Base-by-base conservation (phyloP, 2,329 filamentous ascomycete species). In the Epichloe hybrida region DNA sequence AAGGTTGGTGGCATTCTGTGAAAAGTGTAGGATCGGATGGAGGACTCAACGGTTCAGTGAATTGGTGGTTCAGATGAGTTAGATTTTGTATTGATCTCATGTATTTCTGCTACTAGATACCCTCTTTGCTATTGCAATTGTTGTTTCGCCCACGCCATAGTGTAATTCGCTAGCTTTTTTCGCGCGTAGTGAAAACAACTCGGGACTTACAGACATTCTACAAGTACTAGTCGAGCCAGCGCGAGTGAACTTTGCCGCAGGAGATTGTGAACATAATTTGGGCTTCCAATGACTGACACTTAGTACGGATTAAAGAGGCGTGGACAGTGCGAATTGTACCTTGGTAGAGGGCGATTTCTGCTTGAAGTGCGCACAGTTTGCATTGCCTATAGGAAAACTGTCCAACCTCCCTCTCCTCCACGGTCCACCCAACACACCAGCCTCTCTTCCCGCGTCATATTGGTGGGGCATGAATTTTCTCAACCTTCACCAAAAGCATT, bases 1-100 rank as follows among this genome's bases (percentile, higher is more conserved):
- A 72, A 50, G 68, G 70, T 1, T 72, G 69, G 68, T 72, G 70
- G 69, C 63, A 72, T 56, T 72, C 70, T n/a, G 64, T 72, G 15
- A 70, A 66, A 52, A 72, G 70, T 51, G 58, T 55, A 6, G 57
- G 59, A 7, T 54, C 56, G 9, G 59, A 58, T 5, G 70, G 70
- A 5, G 49, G 57, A 8, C 56, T 72, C 3, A 72, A 72, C 53
- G 66, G 59, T 13, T 72, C 70, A 17, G 70, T 65, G 15, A 72
- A 72, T 49, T 72, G 70, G 70, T 72, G 70, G 70, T 72, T 72
- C 48, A 61, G 69, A 31, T 72, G 52, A 63, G 20, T 35, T 39
- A 23, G 23, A 40, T 31, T 20, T 3, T 17, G 42, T 35, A 2
- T 21, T 12, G n/a, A 9, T 20, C 15, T 2, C 5, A 17, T 40